Base-by-base conservation (phyloP, 306 rosid genomes). In the Neltuma alba region DNA sequence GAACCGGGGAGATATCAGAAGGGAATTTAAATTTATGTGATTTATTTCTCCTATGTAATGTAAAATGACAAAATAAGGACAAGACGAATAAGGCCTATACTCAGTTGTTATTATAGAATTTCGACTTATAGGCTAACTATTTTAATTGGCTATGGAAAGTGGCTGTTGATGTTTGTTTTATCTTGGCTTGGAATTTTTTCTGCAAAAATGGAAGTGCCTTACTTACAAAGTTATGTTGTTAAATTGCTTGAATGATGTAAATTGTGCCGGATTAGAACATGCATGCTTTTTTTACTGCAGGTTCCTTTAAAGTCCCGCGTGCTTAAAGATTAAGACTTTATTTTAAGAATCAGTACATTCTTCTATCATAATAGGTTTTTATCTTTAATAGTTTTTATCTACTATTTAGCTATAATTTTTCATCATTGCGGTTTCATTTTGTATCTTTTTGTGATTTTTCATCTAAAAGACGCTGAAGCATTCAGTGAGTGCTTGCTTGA, bases 391-490 rank as follows among this genome's bases (percentile, higher is more conserved):
- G 33, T 20, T 67, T n/a, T 66, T 18, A 66, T 33, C 8, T 34
- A 36, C 13, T 20, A 54, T 54, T 54, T 54, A 50, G 16, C 30
- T 25, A 66, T 21, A 11, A 6, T 68, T 12, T 1, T 40, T 21
- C 54, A 20, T 40, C 30, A 41, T 20, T 41, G 18, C n/a, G 40
- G n/a, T 27, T 45, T 45, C 60, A 13, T 73, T 73, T 52, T 5
- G 33, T 55, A 20, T 21, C 15, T 30, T 55, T 7, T 74, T 54
- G 57, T 31, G 40, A 64, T 10, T 36, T 36, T 36, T 65, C 25
- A 25, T 63, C 47, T 38, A 55, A 12, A 38, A 5, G 72, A 67
- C n/a, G 48, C 11, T 57, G 36, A 67, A 76, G 78, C 38, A 34
- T 74, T 52, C 31, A 31, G 18, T 41, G 37, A 13, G 36, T 36